A percentile compares a stretch with the other conserved stretches of the same genome.
Evolutionary conservation across 2,329 filamentous ascomycete genomes (phyloP).

Genomic region (Myotisia sp.): DNA sequence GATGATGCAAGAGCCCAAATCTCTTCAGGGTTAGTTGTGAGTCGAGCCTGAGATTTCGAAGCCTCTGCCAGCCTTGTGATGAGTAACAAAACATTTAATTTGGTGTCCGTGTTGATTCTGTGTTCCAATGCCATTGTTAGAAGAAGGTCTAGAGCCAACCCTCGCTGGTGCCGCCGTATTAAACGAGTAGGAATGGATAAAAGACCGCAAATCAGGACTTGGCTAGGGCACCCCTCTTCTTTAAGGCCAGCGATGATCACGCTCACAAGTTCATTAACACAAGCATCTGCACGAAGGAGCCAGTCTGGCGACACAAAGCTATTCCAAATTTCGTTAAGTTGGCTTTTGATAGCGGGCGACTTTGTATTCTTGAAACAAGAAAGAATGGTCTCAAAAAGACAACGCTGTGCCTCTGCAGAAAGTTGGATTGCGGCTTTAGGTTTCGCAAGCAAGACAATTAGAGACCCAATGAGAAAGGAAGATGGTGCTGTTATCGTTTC

Average conservation of each 20-base stretch:
- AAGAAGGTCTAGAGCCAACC: slow-evolving; percentile 21
- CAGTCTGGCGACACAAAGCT: slow-evolving; percentile 28
- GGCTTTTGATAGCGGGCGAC: neutral
- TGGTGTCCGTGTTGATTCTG: slow-evolving; percentile 16
- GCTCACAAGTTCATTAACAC: slow-evolving; percentile 22
- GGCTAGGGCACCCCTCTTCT: slow-evolving; percentile 17
- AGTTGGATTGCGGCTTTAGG: slow-evolving; percentile 20
- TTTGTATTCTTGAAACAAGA: slow-evolving; percentile 5
- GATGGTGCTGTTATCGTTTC: slow-evolving; percentile 21
- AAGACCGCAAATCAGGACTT: slow-evolving; percentile 23
- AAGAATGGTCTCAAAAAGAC: slow-evolving; percentile 23
- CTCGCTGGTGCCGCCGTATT: slow-evolving; percentile 26
- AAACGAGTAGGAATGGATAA: slow-evolving; percentile 24
- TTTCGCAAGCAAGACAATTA: slow-evolving; percentile 21
- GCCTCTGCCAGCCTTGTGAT: slow-evolving; percentile 28
- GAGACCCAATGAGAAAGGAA: slow-evolving; percentile 20
- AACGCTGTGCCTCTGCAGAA: slow-evolving; percentile 18
- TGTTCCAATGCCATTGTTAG: slow-evolving; percentile 20
- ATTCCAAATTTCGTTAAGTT: slow-evolving; percentile 26
- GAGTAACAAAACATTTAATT: slow-evolving; percentile 23
- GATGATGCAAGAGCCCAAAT: slow-evolving; percentile 25
- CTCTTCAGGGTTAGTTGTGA: slow-evolving; percentile 24
- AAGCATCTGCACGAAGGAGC: slow-evolving; percentile 20
- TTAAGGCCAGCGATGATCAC: slow-evolving; percentile 23
- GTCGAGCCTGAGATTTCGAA: slow-evolving; percentile 24